Percentiles rank a stretch among this genome's conserved stretches.
Conservation (phyloP, 2,329 filamentous ascomycete genomes). For the Thielaviopsis ethacetica region DNA sequence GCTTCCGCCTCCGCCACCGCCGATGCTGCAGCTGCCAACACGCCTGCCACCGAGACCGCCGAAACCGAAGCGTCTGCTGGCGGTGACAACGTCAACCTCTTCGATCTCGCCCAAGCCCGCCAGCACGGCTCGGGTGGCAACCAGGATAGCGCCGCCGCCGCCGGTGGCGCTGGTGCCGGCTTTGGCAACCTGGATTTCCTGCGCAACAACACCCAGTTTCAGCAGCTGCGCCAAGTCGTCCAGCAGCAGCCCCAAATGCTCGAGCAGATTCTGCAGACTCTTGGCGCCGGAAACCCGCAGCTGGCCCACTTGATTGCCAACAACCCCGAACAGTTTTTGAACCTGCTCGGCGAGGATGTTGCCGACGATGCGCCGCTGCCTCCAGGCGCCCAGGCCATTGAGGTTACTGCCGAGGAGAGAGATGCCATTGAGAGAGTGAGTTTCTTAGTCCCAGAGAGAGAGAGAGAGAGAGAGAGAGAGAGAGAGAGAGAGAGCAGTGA, state of each 20-base stretch:
- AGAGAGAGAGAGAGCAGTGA: too few relatives aligned
- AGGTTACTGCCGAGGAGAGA: slow-evolving; percentile 87
- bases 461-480: too few relatives aligned
- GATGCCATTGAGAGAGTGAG: slow-evolving; percentile 88
- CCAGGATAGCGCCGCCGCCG: slow-evolving; percentile 20
- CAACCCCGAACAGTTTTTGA: slow-evolving; percentile 86
- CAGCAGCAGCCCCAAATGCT: slow-evolving; percentile 98
- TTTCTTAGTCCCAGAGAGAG: not conserved
- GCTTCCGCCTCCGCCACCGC: slow-evolving; percentile 24
- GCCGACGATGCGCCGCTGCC: slow-evolving; percentile 74
- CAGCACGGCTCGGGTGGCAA: slow-evolving; percentile 28
- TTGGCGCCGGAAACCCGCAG: slow-evolving; percentile 86
- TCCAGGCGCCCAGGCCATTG: slow-evolving; percentile 75
- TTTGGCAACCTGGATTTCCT: slow-evolving; percentile 81
- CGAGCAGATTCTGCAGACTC: slow-evolving; percentile 91
- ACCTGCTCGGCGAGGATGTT: slow-evolving; percentile 72
- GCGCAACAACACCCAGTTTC: slow-evolving; percentile 90
- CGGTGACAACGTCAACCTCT: slow-evolving; percentile 67
- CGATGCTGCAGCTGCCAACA: slow-evolving; percentile 26
- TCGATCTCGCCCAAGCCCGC: slow-evolving; percentile 68
- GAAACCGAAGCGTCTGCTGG: slow-evolving; percentile 28
- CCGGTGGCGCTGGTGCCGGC: slow-evolving; percentile 33
- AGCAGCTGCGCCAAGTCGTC: slow-evolving; percentile 90
- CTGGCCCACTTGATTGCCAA: slow-evolving; percentile 81
- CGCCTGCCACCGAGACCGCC: slow-evolving; percentile 21